Conservation (phyloP, 2,329 filamentous ascomycete genomes). For the Penicillium sp. region DNA sequence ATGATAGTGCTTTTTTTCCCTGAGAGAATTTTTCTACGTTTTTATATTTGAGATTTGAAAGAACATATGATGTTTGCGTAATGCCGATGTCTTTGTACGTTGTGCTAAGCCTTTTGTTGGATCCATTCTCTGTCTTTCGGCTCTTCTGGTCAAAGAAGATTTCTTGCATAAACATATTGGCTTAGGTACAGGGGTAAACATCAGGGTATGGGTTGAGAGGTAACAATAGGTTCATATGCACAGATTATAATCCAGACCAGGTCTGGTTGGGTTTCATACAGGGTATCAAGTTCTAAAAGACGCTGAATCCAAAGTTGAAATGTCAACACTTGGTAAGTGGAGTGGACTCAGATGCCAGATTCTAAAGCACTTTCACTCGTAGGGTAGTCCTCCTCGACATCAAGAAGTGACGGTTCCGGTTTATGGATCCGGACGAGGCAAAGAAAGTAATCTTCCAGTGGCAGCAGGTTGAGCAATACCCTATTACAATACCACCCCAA, state of each 20-base stretch:
- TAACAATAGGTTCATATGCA: constrained; percentile 2
- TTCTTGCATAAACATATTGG: not conserved
- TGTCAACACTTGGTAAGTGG: not conserved
- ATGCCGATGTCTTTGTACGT: not conserved
- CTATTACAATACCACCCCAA: constrained; percentile 60
- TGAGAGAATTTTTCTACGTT: not conserved
- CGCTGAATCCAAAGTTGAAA: not conserved
- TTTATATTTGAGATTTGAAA: not conserved
- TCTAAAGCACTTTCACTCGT: constrained; percentile 15
- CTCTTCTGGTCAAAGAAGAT: not conserved
- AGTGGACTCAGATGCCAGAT: not conserved
- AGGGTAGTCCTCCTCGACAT: not conserved
- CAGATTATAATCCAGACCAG: not conserved
- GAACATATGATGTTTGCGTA: not conserved
- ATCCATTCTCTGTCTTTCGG: not conserved
- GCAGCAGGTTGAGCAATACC: constrained; percentile 61
- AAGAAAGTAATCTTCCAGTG: constrained; percentile 67
- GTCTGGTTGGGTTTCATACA: not conserved
- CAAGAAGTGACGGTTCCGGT: constrained; percentile 43
- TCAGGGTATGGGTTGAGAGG: not conserved
- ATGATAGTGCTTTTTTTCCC: not conserved
- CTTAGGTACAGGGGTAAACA: not conserved
- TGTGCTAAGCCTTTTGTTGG: no score
- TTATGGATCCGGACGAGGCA: constrained; percentile 64
- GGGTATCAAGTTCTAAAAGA: constrained; percentile 14